Evolutionary conservation across 768 basidiomycete genomes (phyloP).

Genomic region (Russula ochroleuca): DNA sequence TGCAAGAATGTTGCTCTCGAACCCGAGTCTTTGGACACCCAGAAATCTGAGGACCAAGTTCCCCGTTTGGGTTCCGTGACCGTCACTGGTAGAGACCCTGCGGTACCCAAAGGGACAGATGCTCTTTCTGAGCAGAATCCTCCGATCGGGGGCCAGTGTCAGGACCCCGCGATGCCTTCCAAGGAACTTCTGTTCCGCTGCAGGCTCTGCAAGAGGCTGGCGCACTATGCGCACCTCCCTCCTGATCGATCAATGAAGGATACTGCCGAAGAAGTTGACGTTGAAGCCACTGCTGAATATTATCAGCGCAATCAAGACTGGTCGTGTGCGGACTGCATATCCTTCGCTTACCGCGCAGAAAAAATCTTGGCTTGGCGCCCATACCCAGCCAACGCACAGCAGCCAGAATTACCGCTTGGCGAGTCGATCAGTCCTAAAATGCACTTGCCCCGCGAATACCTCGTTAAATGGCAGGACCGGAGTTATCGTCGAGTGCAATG

Average conservation of each 20-base stretch:
- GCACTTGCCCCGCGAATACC: conserved; percentile 79
- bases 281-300: conserved; percentile 48
- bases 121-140: background rate
- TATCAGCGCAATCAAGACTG: conserved; percentile 56
- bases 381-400: conserved; percentile 60
- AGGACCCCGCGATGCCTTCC: conserved; percentile 4
- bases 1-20: conserved; percentile 57
- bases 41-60: conserved; percentile 4
- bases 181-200: conserved; percentile 73
- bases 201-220: conserved; percentile 72
- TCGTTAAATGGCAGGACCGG: conserved; percentile 81
- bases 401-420: conserved; percentile 41
- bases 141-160: background rate
- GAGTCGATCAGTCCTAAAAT: conserved; percentile 51
- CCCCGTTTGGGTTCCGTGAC: background rate
- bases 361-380: conserved; percentile 92
- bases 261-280: conserved; percentile 30
- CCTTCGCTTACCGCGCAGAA: conserved; percentile 65
- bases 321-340: conserved; percentile 76
- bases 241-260: conserved; percentile 40
- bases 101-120: background rate
- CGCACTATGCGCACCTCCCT: conserved; percentile 72
- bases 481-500: conserved; percentile 79
- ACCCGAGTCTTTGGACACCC: conserved; percentile 37
- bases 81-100: background rate